Conservation (phyloP, 2,329 filamentous ascomycete genomes). For the Xylariaceae sp. region DNA sequence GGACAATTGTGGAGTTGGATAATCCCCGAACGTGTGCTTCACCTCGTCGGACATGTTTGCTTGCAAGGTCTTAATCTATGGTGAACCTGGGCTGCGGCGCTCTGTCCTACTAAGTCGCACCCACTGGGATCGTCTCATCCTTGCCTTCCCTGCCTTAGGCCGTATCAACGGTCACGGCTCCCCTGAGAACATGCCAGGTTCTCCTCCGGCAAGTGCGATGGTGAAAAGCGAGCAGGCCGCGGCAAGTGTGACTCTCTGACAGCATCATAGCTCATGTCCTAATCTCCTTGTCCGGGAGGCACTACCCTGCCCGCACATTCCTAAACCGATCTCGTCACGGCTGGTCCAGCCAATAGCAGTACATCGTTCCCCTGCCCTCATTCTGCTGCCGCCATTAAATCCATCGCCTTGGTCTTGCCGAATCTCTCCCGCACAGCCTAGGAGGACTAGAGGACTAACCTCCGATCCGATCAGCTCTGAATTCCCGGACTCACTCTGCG, state of each 20-base stretch:
- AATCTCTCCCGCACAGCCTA: not conserved
- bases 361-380: not conserved
- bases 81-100: not conserved
- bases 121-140: not conserved
- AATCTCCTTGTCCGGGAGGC: slow-evolving; percentile 8
- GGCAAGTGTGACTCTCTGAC: not conserved
- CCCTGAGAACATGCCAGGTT: not conserved
- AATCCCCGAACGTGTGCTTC: not conserved
- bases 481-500: not conserved
- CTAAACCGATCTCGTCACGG: slow-evolving; percentile 20
- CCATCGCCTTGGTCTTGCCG: not conserved
- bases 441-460: not conserved
- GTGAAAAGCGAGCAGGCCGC: not conserved
- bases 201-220: no score
- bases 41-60: not conserved
- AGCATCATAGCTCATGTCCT: not conserved
- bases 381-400: not conserved
- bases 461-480: not conserved
- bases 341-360: slow-evolving; percentile 22
- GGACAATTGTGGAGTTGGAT: not conserved
- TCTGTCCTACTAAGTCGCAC: not conserved
- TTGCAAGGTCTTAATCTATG: not conserved
- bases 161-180: not conserved
- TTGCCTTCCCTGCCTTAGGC: not conserved
- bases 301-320: slow-evolving; percentile 22